A percentile compares a stretch with the other conserved stretches of the same genome.
These are phyloP conservation scores for Colletotrichum tamarilloi DNA, from an alignment of 2,329 filamentous ascomycete genomes.

Conservation along the genomic window DNA sequence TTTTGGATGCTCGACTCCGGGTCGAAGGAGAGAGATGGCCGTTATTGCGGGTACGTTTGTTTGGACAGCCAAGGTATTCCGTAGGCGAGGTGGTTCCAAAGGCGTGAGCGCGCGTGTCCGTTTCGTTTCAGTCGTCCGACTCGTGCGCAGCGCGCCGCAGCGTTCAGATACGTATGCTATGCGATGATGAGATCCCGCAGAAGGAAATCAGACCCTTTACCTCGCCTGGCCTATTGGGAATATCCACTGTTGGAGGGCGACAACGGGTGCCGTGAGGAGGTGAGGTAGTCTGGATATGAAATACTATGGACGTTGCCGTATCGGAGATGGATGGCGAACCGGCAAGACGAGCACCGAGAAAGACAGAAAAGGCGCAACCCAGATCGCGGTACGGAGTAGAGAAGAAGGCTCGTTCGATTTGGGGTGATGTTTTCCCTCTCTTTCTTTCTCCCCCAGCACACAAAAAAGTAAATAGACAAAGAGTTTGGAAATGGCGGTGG, in stretches of 20 bases:
- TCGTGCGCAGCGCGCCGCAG: conserved; percentile 4
- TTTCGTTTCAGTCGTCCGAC: conserved; percentile 19
- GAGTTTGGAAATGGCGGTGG: neutral
- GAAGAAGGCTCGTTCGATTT: neutral
- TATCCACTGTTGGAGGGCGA: neutral
- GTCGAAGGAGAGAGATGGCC: neutral
- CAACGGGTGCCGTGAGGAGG: neutral
- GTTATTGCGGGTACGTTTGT: neutral
- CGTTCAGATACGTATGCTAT: neutral
- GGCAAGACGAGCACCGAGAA: neutral
- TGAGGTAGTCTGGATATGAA: neutral
- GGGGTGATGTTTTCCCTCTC: neutral
- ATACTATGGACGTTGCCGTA: neutral
- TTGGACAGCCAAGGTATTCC: neutral
- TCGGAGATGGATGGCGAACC: neutral
- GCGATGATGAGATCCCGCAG: neutral
- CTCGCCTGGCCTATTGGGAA: neutral
- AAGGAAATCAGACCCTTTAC: neutral
- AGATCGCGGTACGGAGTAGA: neutral
- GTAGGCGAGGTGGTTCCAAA: neutral
- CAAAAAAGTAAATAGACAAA: neutral
- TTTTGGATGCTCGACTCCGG: neutral
- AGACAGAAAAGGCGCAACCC: neutral
- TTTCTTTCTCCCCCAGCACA: no score
- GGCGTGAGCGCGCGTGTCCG: conserved; percentile 13